phyloP scores from a whole-genome alignment of 2,329 filamentous ascomycete species.

The Tricladium varicosporioides region DNA sequence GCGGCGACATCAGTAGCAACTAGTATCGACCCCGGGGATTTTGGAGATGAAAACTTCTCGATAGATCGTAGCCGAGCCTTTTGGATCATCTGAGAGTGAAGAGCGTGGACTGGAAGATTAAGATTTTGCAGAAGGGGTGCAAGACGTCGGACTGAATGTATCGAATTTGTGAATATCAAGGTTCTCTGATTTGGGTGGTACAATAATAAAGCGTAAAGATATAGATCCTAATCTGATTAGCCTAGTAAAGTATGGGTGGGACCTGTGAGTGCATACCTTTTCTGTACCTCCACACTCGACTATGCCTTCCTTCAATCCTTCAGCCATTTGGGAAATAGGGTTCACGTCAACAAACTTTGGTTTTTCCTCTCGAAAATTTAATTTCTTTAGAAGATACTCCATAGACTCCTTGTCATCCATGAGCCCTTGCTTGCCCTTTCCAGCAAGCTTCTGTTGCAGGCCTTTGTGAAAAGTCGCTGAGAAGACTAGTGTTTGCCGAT shows the following conservation, averaged over 20 bases:
- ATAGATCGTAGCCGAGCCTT: conserved; percentile 92
- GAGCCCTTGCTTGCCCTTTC: conserved; percentile 61
- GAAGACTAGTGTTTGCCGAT: conserved; percentile 88
- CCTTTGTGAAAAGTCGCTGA: conserved; percentile 94
- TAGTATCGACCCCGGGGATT: conserved; percentile 62
- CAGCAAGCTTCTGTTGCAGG: conserved; percentile 84
- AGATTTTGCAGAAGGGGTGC: conserved; percentile 82
- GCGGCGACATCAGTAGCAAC: conserved; percentile 93
- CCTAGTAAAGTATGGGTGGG: conserved; percentile 20
- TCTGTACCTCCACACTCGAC: conserved; percentile 92
- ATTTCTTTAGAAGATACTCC: conserved; percentile 86
- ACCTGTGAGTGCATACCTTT: conserved; percentile 56
- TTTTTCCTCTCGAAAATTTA: conserved; percentile 80
- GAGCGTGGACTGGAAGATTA: conserved; percentile 68
- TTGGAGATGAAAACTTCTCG: conserved; percentile 75
- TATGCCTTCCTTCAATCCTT: conserved; percentile 80
- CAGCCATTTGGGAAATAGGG: conserved; percentile 84
- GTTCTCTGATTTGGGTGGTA: conserved; percentile 79
- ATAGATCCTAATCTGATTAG: conserved; percentile 66
- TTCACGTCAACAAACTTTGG: conserved; percentile 94
- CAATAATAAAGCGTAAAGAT: conserved; percentile 83
- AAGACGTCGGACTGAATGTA: conserved; percentile 84
- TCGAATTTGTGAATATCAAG: conserved; percentile 93
- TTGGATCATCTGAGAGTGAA: conserved; percentile 94
- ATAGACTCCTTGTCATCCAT: conserved; percentile 77